These are phyloP conservation scores for Tuber calosporum DNA, from an alignment of 495 filamentous ascomycete genomes.

Conservation along the genomic window DNA sequence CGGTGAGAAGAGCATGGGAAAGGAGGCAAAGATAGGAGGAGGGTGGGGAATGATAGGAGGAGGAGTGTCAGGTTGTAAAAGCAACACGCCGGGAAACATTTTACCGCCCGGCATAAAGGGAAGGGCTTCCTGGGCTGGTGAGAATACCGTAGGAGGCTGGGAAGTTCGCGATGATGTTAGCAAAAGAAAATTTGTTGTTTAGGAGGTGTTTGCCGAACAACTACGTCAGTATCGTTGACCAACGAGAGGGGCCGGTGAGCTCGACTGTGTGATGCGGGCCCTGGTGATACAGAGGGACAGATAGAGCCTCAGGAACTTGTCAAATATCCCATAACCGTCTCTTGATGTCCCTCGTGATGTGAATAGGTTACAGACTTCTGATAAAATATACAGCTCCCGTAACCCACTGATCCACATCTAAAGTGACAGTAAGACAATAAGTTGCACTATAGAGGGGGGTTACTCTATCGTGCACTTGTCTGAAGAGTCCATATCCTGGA, in stretches of 20 bases:
- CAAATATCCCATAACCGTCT: neutral
- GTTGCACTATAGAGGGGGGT: neutral
- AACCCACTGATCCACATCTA: neutral
- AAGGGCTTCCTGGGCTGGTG: neutral
- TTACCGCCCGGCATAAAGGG: neutral
- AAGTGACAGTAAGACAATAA: neutral
- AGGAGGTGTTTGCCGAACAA: conserved; percentile 1
- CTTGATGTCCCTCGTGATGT: neutral
- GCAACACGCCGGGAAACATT: neutral
- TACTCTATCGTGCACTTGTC: neutral
- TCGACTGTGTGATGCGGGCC: no score
- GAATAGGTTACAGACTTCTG: neutral
- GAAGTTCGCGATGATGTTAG: neutral
- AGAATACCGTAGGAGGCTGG: neutral
- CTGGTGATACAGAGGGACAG: neutral
- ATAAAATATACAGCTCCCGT: neutral
- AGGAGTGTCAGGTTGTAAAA: neutral
- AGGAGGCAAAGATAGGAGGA: neutral
- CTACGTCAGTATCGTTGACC: neutral
- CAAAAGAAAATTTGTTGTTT: neutral
- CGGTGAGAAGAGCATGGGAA: neutral
- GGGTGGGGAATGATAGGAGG: neutral
- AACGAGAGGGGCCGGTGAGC: neutral
- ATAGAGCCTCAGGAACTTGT: conserved; percentile 2
- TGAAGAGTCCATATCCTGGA: neutral